Evolutionary conservation across 1,284 basidiomycete genomes (phyloP).

Genomic region (Cryptococcus sp.): DNA sequence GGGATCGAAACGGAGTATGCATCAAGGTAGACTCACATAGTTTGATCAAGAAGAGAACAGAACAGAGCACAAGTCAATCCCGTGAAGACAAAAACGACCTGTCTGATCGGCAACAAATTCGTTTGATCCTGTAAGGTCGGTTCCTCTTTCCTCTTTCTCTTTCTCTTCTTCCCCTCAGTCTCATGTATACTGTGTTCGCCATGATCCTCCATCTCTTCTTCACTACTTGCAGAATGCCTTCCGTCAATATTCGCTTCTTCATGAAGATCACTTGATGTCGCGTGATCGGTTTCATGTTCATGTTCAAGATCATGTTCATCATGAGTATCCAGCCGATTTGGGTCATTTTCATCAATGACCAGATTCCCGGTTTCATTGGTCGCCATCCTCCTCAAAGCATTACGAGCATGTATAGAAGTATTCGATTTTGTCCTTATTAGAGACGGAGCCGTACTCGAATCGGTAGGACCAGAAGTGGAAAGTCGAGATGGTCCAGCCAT

Average conservation of each 20-base stretch:
- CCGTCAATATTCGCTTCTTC: background rate
- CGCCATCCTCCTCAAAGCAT: conserved; percentile 36
- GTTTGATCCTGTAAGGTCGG: conserved; percentile 64
- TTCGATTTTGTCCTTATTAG: conserved; percentile 7
- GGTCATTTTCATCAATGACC: conserved; percentile 4
- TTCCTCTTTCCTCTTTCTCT: conserved; percentile 26
- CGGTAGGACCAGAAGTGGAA: too few relatives aligned
- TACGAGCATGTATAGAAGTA: conserved; percentile 24
- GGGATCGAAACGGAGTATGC: background rate
- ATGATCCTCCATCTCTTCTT: background rate
- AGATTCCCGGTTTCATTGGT: conserved; percentile 42
- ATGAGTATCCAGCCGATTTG: conserved; percentile 23
- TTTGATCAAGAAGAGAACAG: conserved; percentile 54
- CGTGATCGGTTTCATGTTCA: conserved; percentile 3
- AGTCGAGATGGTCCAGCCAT: too few relatives aligned
- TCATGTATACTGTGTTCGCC: background rate
- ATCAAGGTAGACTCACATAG: conserved; percentile 28
- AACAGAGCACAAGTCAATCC: conserved; percentile 54
- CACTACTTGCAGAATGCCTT: background rate
- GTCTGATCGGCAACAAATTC: conserved; percentile 64
- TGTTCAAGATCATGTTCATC: conserved; percentile 25
- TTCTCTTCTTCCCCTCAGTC: background rate
- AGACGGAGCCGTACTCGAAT: background rate
- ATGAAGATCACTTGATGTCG: background rate
- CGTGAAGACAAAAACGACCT: conserved; percentile 60